Conservation (phyloP, 768 basidiomycete species). For the Mrakia blollopis region DNA sequence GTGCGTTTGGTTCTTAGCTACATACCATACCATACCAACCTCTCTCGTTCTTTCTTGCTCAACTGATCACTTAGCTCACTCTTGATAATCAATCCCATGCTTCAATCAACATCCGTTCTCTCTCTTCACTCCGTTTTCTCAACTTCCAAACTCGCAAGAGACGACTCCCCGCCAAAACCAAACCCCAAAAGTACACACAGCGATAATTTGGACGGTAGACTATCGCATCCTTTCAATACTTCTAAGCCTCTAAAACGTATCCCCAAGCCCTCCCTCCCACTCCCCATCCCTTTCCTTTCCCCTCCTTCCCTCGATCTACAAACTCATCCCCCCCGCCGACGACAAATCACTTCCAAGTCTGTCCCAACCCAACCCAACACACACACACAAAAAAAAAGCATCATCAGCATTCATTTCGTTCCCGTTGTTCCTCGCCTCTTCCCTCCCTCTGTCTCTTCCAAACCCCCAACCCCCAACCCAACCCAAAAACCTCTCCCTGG, state of each 20-base stretch:
- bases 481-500: not conserved
- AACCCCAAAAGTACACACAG: too few relatives aligned
- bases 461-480: not conserved
- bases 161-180: too few relatives aligned
- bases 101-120: too few relatives aligned
- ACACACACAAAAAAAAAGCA: not conserved
- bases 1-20: too few relatives aligned
- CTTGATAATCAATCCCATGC: too few relatives aligned
- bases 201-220: too few relatives aligned
- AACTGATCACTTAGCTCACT: too few relatives aligned
- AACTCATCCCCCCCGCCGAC: constrained; percentile 7
- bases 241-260: not conserved
- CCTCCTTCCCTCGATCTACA: not conserved
- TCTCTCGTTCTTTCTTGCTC: too few relatives aligned
- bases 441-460: not conserved
- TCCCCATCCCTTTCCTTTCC: not conserved
- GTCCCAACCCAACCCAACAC: not conserved
- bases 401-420: constrained; percentile 4
- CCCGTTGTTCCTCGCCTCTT: not conserved
- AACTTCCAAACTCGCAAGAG: too few relatives aligned
- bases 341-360: constrained; percentile 25
- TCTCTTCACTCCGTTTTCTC: too few relatives aligned
- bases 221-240: too few relatives aligned
- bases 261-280: not conserved
- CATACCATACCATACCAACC: too few relatives aligned